Conservation (phyloP, 495 filamentous ascomycete species). For the Aspergillus ellipticus region DNA sequence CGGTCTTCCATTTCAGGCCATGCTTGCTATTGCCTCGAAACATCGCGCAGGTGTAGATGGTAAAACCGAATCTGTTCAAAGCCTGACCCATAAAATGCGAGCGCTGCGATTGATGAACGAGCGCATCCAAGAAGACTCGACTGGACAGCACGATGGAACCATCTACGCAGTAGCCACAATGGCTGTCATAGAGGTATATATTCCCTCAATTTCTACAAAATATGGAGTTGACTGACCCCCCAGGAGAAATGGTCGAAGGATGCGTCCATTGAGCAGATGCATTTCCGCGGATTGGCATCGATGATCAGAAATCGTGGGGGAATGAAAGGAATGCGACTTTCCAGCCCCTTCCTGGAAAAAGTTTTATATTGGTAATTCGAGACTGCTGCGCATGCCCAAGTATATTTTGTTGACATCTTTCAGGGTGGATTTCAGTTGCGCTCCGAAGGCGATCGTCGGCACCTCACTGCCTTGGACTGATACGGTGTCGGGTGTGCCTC, state of each 20-base stretch:
- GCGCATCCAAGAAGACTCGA: conserved; percentile 20
- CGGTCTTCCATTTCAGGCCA: conserved; percentile 26
- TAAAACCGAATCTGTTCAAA: conserved; percentile 25
- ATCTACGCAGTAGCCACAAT: conserved; percentile 30
- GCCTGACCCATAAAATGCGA: conserved; percentile 29
- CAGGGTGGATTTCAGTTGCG: conserved; percentile 29
- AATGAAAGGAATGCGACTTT: conserved; percentile 22
- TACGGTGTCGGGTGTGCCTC: conserved; percentile 12
- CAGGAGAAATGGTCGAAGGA: conserved; percentile 32
- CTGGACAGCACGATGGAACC: conserved; percentile 21
- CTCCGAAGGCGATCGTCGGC: conserved; percentile 25
- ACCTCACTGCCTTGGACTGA: conserved; percentile 27
- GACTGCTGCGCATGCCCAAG: not conserved
- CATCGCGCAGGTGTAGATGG: conserved; percentile 27
- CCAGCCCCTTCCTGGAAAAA: conserved; percentile 23
- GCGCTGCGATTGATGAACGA: conserved; percentile 26
- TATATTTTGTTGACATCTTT: conserved; percentile 1
- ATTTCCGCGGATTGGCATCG: conserved; percentile 24
- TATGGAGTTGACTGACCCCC: conserved; percentile 7
- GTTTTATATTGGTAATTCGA: conserved; percentile 27
- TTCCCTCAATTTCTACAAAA: not conserved
- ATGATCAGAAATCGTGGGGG: conserved; percentile 27
- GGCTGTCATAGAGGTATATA: conserved; percentile 31
- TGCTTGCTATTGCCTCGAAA: conserved; percentile 31
- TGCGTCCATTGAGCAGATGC: conserved; percentile 28